A percentile compares a stretch with the other conserved stretches of the same genome.
Conservation (phyloP, 805 yeast species). For the Kuraishia hungarica region DNA sequence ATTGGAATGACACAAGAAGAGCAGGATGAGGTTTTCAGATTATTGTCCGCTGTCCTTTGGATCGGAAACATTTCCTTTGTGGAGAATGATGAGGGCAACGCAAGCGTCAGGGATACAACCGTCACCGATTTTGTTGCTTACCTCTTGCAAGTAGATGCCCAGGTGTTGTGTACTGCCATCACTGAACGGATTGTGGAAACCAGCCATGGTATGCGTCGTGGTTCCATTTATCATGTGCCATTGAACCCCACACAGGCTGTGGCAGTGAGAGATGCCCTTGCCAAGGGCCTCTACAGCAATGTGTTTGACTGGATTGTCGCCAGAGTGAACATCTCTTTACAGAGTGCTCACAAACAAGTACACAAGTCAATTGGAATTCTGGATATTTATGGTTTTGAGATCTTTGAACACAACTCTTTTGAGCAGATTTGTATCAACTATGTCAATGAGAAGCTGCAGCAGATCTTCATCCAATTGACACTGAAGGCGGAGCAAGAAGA, state of each 20-base stretch:
- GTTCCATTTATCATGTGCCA: slow-evolving; percentile 92
- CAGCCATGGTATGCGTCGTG: slow-evolving; percentile 80
- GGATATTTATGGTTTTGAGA: slow-evolving; percentile 95
- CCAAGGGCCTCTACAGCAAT: slow-evolving; percentile 88
- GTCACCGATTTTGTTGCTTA: slow-evolving; percentile 96
- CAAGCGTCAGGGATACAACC: slow-evolving; percentile 72
- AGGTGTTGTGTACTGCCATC: slow-evolving; percentile 55
- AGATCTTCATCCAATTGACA: slow-evolving; percentile 91
- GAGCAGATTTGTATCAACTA: slow-evolving; percentile 95
- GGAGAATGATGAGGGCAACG: slow-evolving; percentile 83
- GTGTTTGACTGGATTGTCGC: slow-evolving; percentile 95
- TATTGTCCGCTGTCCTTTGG: slow-evolving; percentile 85
- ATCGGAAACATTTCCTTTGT: slow-evolving; percentile 83
- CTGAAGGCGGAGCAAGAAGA: slow-evolving; percentile 97
- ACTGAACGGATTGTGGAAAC: slow-evolving; percentile 85
- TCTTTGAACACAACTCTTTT: slow-evolving; percentile 89
- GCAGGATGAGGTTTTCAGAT: slow-evolving; percentile 83
- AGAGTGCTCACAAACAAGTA: slow-evolving; percentile 28
- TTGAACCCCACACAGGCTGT: slow-evolving; percentile 86
- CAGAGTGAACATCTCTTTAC: slow-evolving; percentile 77
- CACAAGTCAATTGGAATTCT: slow-evolving; percentile 81
- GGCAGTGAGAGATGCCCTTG: slow-evolving; percentile 91
- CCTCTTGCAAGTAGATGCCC: slow-evolving; percentile 70
- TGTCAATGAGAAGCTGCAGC: slow-evolving; percentile 93
- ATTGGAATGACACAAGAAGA: slow-evolving; percentile 79